Base-by-base conservation (phyloP, 1,284 basidiomycete species). In the Microbotryomycetes sp. region DNA sequence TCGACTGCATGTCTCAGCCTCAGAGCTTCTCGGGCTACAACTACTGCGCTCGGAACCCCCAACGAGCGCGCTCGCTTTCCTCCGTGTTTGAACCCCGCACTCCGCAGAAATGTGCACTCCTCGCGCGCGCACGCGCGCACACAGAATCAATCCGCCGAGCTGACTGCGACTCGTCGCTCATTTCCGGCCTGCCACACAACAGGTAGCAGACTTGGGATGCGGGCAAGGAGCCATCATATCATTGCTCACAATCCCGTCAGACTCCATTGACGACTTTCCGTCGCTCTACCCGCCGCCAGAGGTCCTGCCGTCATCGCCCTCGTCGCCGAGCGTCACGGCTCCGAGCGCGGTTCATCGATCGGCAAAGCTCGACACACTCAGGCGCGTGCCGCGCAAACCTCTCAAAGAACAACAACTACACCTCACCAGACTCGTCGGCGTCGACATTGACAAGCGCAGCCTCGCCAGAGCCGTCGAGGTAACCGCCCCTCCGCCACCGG, bases 131-230 rank as follows among this genome's bases (percentile, higher is more conserved):
- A n/a, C n/a, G n/a, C n/a, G n/a, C n/a, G n/a, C n/a, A n/a, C n/a
- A n/a, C n/a, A n/a, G n/a, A n/a, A n/a, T n/a, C n/a, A n/a, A n/a
- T n/a, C n/a, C n/a, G n/a, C n/a, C n/a, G n/a, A n/a, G n/a, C n/a
- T n/a, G n/a, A n/a, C n/a, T n/a, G n/a, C n/a, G n/a, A n/a, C n/a
- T n/a, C n/a, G n/a, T n/a, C n/a, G n/a, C n/a, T n/a, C n/a, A n/a
- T n/a, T n/a, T n/a, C n/a, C n/a, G n/a, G n/a, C n/a, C n/a, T n/a
- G n/a, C n/a, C n/a, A 28, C 16, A n/a, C 52, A 21, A 21, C 59
- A 88, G 88, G 79, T 89, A 13, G 76, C 89, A 49, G 88, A 91
- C 69, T 77, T 89, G 26, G 88, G 88, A 4, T 91, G 88, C 68
- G 88, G 88, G 45, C 83, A 87, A 75, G 88, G 88, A 26, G 78